phyloP scores from a whole-genome alignment of 2,329 filamentous ascomycete genomes.

The Hymenoscyphus fraxineus region DNA sequence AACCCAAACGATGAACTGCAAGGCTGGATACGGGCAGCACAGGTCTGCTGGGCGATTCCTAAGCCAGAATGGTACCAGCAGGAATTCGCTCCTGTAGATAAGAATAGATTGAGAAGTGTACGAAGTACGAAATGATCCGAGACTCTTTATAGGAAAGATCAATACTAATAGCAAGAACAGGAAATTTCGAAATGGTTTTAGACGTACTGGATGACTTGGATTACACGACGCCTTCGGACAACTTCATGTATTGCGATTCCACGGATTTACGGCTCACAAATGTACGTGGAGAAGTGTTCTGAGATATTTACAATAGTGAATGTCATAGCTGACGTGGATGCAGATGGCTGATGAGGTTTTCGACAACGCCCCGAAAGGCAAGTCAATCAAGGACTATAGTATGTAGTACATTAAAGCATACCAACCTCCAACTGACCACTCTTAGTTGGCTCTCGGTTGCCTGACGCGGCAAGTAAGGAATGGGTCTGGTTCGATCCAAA shows the following conservation, averaged over 20 bases:
- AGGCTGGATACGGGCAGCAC: neutral
- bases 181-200: neutral
- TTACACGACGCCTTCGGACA: neutral
- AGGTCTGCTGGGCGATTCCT: neutral
- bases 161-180: neutral
- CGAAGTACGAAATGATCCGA: neutral
- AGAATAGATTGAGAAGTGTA: neutral
- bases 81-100: no score
- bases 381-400: neutral
- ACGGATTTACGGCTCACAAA: neutral
- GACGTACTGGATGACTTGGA: neutral
- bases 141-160: neutral
- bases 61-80: neutral
- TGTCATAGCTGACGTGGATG: neutral
- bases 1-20: neutral
- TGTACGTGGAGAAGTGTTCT: neutral
- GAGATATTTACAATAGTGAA: neutral
- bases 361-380: neutral
- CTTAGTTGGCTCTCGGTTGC: neutral
- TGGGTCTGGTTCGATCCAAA: neutral
- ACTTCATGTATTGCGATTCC: neutral
- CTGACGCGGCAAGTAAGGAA: neutral
- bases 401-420: neutral
- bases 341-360: neutral
- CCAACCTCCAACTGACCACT: neutral